Evolutionary conservation across 2,329 filamentous ascomycete genomes (phyloP).

Genomic region (Hymenoscyphus occultus): DNA sequence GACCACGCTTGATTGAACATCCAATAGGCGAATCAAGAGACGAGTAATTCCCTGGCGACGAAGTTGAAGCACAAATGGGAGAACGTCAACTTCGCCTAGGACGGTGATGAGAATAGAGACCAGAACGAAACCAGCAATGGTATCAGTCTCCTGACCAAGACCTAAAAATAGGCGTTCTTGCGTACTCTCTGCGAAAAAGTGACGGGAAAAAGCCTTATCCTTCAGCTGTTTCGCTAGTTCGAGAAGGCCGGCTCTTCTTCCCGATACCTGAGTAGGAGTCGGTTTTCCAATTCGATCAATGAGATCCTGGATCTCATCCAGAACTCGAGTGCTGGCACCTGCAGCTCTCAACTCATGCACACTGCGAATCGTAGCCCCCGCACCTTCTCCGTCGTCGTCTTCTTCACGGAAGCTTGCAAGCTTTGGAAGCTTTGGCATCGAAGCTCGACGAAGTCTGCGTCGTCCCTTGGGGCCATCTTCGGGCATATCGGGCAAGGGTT

Average conservation of each 20-base stretch:
- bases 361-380: conserved; percentile 50
- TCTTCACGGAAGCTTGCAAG: conserved; percentile 33
- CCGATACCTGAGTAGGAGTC: conserved; percentile 45
- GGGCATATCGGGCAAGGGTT: conserved; percentile 31
- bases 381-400: conserved; percentile 30
- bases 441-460: conserved; percentile 26
- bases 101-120: conserved; percentile 62
- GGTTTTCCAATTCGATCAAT: conserved; percentile 58
- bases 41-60: conserved; percentile 51
- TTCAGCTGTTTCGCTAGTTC: conserved; percentile 59
- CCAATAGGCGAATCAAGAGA: conserved; percentile 56
- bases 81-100: conserved; percentile 56
- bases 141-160: conserved; percentile 57
- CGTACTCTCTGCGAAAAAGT: conserved; percentile 72
- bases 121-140: conserved; percentile 61
- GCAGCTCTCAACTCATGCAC: conserved; percentile 65
- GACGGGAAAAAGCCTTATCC: conserved; percentile 60
- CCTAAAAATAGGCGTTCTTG: conserved; percentile 66
- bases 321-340: conserved; percentile 63
- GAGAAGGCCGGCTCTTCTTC: conserved; percentile 56
- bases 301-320: conserved; percentile 64
- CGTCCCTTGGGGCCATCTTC: conserved; percentile 20
- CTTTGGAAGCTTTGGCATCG: conserved; percentile 29
- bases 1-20: conserved; percentile 52
- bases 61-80: conserved; percentile 57